These are phyloP conservation scores for Capronia americana DNA, from an alignment of 2,329 filamentous ascomycete genomes.

Conservation along the genomic window DNA sequence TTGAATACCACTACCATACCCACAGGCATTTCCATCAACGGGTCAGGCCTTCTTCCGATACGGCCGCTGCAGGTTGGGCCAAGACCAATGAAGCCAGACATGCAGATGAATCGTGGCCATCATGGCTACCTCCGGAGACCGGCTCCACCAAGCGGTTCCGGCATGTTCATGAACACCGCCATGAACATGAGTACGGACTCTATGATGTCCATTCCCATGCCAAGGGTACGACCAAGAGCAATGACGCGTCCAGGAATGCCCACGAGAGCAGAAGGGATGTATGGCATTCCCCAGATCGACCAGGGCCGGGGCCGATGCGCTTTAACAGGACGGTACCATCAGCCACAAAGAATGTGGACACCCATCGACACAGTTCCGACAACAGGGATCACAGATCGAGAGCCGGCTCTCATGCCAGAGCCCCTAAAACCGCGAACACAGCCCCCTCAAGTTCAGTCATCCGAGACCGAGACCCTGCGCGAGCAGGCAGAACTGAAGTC, in stretches of 20 bases:
- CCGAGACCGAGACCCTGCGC: not conserved
- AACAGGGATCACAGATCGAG: not conserved
- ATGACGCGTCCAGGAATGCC: conserved; percentile 28
- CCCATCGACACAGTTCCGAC: not conserved
- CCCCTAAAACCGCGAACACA: conserved; percentile 22
- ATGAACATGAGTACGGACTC: conserved; percentile 25
- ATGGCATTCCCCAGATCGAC: conserved; percentile 28
- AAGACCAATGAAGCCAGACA: conserved; percentile 17
- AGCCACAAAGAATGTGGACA: not conserved
- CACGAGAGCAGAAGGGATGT: conserved; percentile 28
- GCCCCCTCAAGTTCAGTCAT: not conserved
- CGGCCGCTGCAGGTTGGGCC: conserved; percentile 14
- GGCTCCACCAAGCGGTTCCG: conserved; percentile 12
- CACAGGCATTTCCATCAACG: conserved; percentile 47
- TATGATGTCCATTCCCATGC: conserved; percentile 29
- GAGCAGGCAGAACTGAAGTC: conserved; percentile 16
- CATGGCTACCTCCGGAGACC: conserved; percentile 22
- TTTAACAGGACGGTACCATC: not conserved
- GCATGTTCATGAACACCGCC: conserved; percentile 34
- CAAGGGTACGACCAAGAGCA: conserved; percentile 29
- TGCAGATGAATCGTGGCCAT: conserved; percentile 25
- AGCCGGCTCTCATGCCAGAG: conserved; percentile 21
- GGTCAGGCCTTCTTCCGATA: conserved; percentile 16
- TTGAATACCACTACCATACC: conserved; percentile 50
- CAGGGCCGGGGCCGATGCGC: conserved; percentile 10